Base-by-base conservation (phyloP, 78 protist genomes). In the Dictyostelium brefeldianum region DNA sequence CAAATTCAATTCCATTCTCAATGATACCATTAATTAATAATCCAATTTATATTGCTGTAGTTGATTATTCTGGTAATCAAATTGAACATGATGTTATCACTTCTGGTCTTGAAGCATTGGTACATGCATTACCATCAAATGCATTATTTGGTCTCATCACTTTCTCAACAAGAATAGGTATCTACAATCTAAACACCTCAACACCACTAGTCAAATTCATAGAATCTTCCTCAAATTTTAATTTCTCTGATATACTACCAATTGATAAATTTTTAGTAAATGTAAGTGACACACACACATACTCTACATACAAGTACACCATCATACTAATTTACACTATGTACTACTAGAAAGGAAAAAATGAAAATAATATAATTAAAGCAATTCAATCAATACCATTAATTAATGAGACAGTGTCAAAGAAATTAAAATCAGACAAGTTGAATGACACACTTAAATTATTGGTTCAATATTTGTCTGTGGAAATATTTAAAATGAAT, bases 81-180 rank as follows among this genome's bases (percentile, higher is more conserved):
- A 77, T 74, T 10, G 78, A 85, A 71, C 67, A 41, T 25, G 59
- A 85, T 17, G 46, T 43, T 7, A 85, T 85, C 0, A 18, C 31
- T 4, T n/a, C 27, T 36, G 92, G 92, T 18, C 22, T 85, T n/a
- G 78, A 74, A 27, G 80, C 92, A 59, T 75, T 85, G 1, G 74
- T 85, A 25, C 41, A 62, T 9, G 83, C 92, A 85, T 48, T 85
- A 29, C 92, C 92, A 10, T 73, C 74, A 20, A 85, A 85, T 48
- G 50, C 80, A 27, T 31, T 85, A 4, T 85, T 85, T 75, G 92
- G 92, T 18, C 56, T 85, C 70, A 62, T 75, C 14, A 47, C 78
- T 3, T 74, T 53, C 47, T 73, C 83, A 17, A n/a, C 46, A 2
- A 54, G 51, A 31, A 75, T 85, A 9, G 92, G 92, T 31, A 12